These are phyloP conservation scores for Scytalidium sp. DNA, from an alignment of 2,329 filamentous ascomycete species.

Conservation along the genomic window DNA sequence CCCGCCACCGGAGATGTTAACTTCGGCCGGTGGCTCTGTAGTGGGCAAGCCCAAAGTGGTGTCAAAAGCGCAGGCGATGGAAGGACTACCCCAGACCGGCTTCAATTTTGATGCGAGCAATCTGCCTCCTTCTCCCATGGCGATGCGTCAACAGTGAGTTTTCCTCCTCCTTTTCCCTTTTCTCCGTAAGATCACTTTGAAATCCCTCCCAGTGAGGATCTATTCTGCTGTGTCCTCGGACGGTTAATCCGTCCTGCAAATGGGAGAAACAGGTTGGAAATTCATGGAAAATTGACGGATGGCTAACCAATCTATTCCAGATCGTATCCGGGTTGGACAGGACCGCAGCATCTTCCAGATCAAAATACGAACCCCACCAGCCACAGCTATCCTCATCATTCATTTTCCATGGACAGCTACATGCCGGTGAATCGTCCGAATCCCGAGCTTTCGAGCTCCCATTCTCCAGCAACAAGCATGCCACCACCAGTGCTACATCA, in stretches of 20 bases:
- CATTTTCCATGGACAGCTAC: conserved; percentile 20
- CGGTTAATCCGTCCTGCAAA: too few relatives aligned
- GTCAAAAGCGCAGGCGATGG: conserved; percentile 21
- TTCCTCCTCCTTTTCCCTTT: conserved; percentile 1
- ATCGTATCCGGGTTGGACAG: conserved; percentile 21
- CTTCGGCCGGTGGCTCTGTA: conserved; percentile 12
- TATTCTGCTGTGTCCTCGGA: too few relatives aligned
- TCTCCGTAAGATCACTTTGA: too few relatives aligned
- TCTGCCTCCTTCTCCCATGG: conserved; percentile 20
- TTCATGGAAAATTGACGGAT: too few relatives aligned
- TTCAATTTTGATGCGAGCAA: conserved; percentile 29
- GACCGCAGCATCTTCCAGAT: conserved; percentile 21
- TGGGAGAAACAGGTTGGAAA: too few relatives aligned
- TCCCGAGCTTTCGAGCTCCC: conserved; percentile 13
- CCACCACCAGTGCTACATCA: conserved; percentile 7
- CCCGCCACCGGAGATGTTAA: conserved; percentile 25
- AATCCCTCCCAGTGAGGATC: too few relatives aligned
- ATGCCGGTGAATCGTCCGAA: conserved; percentile 21
- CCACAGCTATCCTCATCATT: conserved; percentile 19
- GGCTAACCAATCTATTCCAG: too few relatives aligned
- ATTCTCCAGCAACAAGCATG: conserved; percentile 14
- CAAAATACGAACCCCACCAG: conserved; percentile 15
- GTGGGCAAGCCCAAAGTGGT: conserved; percentile 18
- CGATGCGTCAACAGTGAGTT: conserved; percentile 27
- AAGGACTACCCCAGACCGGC: conserved; percentile 23